Evolutionary conservation across 1,284 basidiomycete species (phyloP), one percentile per base, ranked within the genome.

Genomic region (Papiliotrema flavescens): DNA sequence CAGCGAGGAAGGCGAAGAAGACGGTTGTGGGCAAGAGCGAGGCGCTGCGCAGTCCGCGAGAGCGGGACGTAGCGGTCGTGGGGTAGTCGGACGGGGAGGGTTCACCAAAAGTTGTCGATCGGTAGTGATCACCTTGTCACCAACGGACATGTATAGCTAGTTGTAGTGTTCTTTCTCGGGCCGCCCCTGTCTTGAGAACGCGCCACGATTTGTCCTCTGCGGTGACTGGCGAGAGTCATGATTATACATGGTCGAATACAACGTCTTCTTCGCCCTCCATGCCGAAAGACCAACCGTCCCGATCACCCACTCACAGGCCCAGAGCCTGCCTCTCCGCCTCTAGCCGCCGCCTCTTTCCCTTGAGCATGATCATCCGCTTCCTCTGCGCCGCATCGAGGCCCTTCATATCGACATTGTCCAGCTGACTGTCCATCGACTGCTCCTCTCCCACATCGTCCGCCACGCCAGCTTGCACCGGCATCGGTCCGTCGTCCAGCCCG

Each of bases 281-380:
- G 19, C 19, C 46, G n/a, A 19, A 23, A 8, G 28, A 48, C 11
- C 28, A 32, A 11, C 11, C 28, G 6, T 6, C 11, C 28, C 28
- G 11, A 11, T 5, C 6, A 32, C 39, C 39, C 35, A 36, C 49
- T 37, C 17, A 26, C 15, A 44, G 22, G 20, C 35, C 28, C 54
- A 76, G 50, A 48, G 62, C 61, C 37, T 53, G 65, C 47, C 61
- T 51, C 57, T 77, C 74, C 57, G 63, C 64, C 62, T 74, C 70
- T 47, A 76, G 53, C 55, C 65, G 59, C 48, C 73, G 66, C 39
- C 74, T 49, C 55, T 69, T 74, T 20, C 62, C 65, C 56, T 64
- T 64, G 19, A 76, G 53, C 63, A 70, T 63, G 47, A 66, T 66
- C 7, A 73, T 55, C 54, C 72, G 72, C 32, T 69, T 56, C 34